phyloP scores from a whole-genome alignment of 257 asterid genomes.

The Lycium barbarum region DNA sequence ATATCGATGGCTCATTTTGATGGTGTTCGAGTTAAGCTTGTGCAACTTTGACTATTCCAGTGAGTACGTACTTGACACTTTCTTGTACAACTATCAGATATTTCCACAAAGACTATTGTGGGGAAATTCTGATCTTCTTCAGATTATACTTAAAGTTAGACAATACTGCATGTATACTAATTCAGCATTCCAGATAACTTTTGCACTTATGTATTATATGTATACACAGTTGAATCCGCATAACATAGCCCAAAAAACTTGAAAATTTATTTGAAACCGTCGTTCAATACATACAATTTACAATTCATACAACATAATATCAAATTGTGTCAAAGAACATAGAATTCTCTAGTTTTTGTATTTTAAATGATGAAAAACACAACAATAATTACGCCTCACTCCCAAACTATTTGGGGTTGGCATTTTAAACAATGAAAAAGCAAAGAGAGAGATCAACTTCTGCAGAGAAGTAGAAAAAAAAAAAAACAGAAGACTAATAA shows the following conservation, averaged over 20 bases:
- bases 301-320: neutral
- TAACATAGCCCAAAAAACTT: neutral
- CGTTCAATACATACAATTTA: neutral
- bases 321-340: slow-evolving; percentile 5
- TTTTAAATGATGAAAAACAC: slow-evolving; percentile 19
- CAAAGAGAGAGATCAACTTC: neutral
- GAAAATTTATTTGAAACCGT: neutral
- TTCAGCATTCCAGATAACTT: neutral
- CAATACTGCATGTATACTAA: neutral
- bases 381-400: slow-evolving; percentile 2
- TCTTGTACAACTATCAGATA: neutral
- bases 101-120: neutral
- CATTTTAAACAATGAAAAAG: slow-evolving; percentile 2
- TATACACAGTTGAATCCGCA: neutral
- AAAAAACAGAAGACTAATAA: slow-evolving; percentile 6
- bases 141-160: neutral
- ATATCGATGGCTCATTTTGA: too few species aligned
- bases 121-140: neutral
- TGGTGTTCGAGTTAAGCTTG: neutral
- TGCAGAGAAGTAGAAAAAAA: neutral
- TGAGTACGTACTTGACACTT: neutral
- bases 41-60: neutral
- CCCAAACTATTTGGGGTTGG: slow-evolving; percentile 16
- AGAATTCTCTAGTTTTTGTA: neutral
- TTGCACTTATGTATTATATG: neutral